Evolutionary conservation across 768 basidiomycete species (phyloP).

Genomic region (Tephrocybe rancida): DNA sequence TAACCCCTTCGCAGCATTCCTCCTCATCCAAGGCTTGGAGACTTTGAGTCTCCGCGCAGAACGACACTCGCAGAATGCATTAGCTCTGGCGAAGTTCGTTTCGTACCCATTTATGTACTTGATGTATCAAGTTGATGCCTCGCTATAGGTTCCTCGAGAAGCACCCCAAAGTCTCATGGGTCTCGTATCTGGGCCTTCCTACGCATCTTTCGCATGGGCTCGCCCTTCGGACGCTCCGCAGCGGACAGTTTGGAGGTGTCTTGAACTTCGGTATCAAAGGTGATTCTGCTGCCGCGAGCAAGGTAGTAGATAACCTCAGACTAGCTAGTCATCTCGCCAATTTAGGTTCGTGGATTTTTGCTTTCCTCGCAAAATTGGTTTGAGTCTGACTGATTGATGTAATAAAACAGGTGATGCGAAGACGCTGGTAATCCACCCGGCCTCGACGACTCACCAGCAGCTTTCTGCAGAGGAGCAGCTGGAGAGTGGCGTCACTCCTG

Average conservation of each 20-base stretch:
- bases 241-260: not conserved
- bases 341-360: too few relatives aligned
- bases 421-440: not conserved
- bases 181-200: not conserved
- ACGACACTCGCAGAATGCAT: conserved; percentile 53
- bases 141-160: not conserved
- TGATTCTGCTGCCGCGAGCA: not conserved
- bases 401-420: conserved; percentile 3
- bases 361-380: too few relatives aligned
- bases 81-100: conserved; percentile 43
- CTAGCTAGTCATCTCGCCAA: not conserved
- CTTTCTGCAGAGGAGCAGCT: not conserved
- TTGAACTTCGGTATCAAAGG: not conserved
- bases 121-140: not conserved
- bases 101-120: too few relatives aligned
- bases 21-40: conserved; percentile 58
- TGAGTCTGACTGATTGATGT: too few relatives aligned
- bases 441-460: not conserved
- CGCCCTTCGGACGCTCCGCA: not conserved
- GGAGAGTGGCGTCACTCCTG: not conserved
- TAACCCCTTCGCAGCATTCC: conserved; percentile 57
- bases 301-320: not conserved
- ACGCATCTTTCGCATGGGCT: not conserved
- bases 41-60: conserved; percentile 52
- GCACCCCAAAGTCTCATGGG: not conserved